Evolutionary conservation across 371 early-diverging fungal species (phyloP).

Genomic region (Rhizopus arrhizus): DNA sequence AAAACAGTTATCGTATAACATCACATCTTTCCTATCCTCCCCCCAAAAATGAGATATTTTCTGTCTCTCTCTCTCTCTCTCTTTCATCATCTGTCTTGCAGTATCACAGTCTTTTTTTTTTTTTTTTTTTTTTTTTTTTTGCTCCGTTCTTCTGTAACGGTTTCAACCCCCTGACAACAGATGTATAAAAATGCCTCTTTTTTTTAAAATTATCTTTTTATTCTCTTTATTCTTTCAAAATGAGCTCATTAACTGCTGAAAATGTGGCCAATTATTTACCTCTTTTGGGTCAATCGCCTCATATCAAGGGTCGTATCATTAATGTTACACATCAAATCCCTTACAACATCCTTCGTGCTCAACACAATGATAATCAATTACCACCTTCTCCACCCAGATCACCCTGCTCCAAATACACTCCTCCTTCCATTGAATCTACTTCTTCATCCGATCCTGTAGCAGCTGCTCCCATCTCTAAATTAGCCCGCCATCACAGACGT

Average conservation of each 20-base stretch:
- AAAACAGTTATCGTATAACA: background rate
- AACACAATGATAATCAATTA: constrained; percentile 5
- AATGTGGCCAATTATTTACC: constrained; percentile 34
- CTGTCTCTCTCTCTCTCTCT: background rate
- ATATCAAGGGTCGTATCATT: constrained; percentile 40
- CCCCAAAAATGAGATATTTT: background rate
- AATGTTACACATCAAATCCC: constrained; percentile 42
- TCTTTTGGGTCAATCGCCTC: constrained; percentile 29
- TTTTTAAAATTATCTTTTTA: background rate
- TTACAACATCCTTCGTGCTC: constrained; percentile 31
- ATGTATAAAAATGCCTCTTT: background rate
- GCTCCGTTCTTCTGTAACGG: background rate
- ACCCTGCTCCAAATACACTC: background rate
- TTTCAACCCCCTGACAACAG: background rate
- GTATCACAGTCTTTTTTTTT: background rate
- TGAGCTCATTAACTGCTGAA: constrained; percentile 29
- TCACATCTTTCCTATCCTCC: background rate
- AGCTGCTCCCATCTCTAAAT: constrained; percentile 35
- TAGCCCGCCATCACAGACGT: constrained; percentile 33
- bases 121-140: background rate
- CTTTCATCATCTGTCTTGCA: background rate
- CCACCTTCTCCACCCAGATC: constrained; percentile 18
- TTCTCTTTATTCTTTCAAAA: background rate
- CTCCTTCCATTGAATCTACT: constrained; percentile 10
- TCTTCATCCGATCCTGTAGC: constrained; percentile 23